Evolutionary conservation across 2,329 filamentous ascomycete species (phyloP).

Genomic region (Exophiala aquamarina): DNA sequence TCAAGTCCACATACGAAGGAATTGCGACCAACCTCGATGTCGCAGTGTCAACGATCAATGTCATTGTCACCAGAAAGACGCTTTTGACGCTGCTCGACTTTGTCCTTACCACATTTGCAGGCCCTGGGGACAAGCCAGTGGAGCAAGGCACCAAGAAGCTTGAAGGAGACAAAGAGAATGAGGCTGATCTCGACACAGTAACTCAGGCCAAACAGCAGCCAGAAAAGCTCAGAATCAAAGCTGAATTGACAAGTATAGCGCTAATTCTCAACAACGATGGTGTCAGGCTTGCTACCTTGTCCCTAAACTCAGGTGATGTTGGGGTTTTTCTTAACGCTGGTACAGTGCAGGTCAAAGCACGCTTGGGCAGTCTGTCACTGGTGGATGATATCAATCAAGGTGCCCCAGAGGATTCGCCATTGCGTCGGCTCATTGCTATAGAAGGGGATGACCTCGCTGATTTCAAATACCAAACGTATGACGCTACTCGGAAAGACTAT

Average conservation of each 20-base stretch:
- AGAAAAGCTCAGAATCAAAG: conserved; percentile 88
- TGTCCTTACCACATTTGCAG: conserved; percentile 85
- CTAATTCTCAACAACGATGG: conserved; percentile 97
- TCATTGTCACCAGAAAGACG: conserved; percentile 91
- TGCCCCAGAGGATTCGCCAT: conserved; percentile 73
- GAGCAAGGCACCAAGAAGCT: conserved; percentile 31
- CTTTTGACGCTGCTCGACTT: conserved; percentile 92
- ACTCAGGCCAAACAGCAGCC: conserved; percentile 18
- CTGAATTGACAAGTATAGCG: conserved; percentile 88
- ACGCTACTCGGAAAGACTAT: conserved; percentile 71
- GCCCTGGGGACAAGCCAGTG: conserved; percentile 44
- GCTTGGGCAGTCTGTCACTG: conserved; percentile 81
- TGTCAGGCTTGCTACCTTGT: conserved; percentile 87
- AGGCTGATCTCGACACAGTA: conserved; percentile 33
- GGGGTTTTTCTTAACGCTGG: conserved; percentile 83
- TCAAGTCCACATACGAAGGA: conserved; percentile 86
- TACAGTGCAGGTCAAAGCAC: conserved; percentile 83
- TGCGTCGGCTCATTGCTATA: conserved; percentile 88
- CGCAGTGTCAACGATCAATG: conserved; percentile 89
- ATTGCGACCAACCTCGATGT: conserved; percentile 92
- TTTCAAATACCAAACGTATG: conserved; percentile 96
- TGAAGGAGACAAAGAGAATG: conserved; percentile 40
- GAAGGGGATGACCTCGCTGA: conserved; percentile 94
- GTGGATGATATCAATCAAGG: conserved; percentile 93
- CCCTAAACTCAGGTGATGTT: conserved; percentile 88